Percentiles rank a stretch among this genome's conserved stretches.
phyloP scores from a whole-genome alignment of 2,329 filamentous ascomycete species.

The Clonostachys rosea region DNA sequence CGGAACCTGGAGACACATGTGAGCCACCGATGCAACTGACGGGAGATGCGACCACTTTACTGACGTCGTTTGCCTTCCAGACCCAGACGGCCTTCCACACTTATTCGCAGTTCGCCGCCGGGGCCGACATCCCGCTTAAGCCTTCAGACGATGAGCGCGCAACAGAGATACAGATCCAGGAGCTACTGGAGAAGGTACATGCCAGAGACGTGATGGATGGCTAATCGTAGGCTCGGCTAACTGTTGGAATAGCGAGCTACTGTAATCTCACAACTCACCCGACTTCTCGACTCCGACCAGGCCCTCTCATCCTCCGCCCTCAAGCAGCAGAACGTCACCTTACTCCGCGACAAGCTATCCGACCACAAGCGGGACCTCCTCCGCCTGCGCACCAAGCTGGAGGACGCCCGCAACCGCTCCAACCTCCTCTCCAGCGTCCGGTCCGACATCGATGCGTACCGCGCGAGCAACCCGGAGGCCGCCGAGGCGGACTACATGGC shows the following conservation, averaged over 20 bases:
- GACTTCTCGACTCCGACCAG: conserved; percentile 90
- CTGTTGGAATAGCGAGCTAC: conserved; percentile 62
- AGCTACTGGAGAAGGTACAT: conserved; percentile 74
- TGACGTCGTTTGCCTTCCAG: conserved; percentile 35
- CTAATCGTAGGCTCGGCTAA: not conserved
- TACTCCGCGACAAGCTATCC: conserved; percentile 83
- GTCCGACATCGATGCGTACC: conserved; percentile 88
- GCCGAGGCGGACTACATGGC: conserved; percentile 98
- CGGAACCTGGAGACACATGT: conserved; percentile 88
- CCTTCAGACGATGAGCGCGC: conserved; percentile 80
- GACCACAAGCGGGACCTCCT: conserved; percentile 81
- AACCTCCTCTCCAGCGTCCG: conserved; percentile 90
- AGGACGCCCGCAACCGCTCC: conserved; percentile 76
- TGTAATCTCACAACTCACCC: conserved; percentile 75
- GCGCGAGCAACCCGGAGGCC: conserved; percentile 71
- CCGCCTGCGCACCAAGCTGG: conserved; percentile 68
- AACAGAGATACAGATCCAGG: conserved; percentile 77
- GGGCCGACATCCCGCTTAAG: conserved; percentile 73
- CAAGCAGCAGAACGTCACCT: conserved; percentile 93
- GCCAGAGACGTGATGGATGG: not conserved
- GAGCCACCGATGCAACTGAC: conserved; percentile 12
- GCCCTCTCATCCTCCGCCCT: conserved; percentile 81
- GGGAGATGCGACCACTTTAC: not conserved
- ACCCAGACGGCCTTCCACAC: conserved; percentile 79
- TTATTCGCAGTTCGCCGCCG: conserved; percentile 87